These are phyloP conservation scores for Colletotrichum godetiae DNA, from an alignment of 2,329 filamentous ascomycete species.

Conservation along the genomic window DNA sequence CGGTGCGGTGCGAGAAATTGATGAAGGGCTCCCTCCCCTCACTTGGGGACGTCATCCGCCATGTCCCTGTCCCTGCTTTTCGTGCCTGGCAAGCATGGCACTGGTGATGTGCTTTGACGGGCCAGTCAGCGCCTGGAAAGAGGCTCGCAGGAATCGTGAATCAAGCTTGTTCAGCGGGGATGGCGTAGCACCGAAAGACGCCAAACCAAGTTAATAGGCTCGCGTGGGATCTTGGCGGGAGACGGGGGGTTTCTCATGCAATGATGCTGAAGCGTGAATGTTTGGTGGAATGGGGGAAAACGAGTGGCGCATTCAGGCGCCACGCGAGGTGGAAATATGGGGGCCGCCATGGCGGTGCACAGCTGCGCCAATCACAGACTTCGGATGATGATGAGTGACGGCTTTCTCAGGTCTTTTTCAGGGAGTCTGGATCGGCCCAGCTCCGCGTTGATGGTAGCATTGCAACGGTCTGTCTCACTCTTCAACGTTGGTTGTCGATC, in stretches of 20 bases:
- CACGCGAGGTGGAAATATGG: neutral
- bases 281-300: neutral
- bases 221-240: conserved; percentile 14
- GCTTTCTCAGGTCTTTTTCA: neutral
- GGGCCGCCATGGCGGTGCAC: conserved; percentile 18
- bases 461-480: conserved; percentile 23
- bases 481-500: neutral
- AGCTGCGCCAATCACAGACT: conserved; percentile 8
- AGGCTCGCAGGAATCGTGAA: neutral
- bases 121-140: conserved; percentile 5
- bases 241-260: conserved; percentile 12
- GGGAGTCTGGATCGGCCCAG: neutral
- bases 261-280: neutral
- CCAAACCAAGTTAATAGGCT: conserved; percentile 20
- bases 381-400: neutral
- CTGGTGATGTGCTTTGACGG: neutral
- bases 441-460: neutral
- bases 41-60: conserved; percentile 25
- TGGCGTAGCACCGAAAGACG: conserved; percentile 10
- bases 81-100: conserved; percentile 23
- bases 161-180: conserved; percentile 33
- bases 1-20: neutral
- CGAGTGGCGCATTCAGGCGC: conserved; percentile 5
- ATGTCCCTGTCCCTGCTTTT: conserved; percentile 6
- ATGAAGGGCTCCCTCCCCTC: conserved; percentile 2